Evolutionary conservation across 163 green algal species (phyloP), one percentile per base, ranked within the genome.

Genomic region (Scenedesmus sp.): DNA sequence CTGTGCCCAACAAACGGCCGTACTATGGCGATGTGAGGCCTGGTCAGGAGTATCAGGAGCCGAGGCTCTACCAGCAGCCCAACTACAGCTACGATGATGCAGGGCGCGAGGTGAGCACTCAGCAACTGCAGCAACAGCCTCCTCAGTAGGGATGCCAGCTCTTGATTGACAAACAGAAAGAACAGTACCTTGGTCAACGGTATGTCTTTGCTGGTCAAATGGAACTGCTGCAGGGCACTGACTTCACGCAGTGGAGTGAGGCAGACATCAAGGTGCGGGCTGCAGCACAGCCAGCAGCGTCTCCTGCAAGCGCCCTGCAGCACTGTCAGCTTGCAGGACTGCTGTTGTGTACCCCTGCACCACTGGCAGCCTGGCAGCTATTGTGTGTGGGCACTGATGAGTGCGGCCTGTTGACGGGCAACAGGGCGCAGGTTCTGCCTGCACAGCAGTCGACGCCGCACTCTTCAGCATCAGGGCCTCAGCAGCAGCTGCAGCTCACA

Each of bases 1-100:
- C 57, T 12, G 20, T 91, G 87, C 23, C 62, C 57, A 86, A 55
- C 18, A 93, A 93, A 60, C 62, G 74, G 46, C 18, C 83, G 2
- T 87, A 87, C 59, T 9, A 82, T 26, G 85, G 88, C 2, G 89
- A 90, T 54, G 90, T 94, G 0, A 90, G 95, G 76, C 95, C 96
- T 4, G 95, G 96, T 18, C 86, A 64, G 46, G 96, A 97, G 57
- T 90, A 88, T 20, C 84, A 76, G 0, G 84, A 95, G n/a, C 94
- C 95, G 0, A 81, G 81, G 12, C 93, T 96, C 0, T 97, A 96
- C 77, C 93, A 97, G 83, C 88, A 96, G 92, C 94, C 88, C 23
- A 76, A 26, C 46, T 79, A 89, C 66, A 76, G 89, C 54, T 92
- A 91, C 90, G 88, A 88, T 26, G 84, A 91, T 23, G 46, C 3